phyloP scores from a whole-genome alignment of 805 yeast genomes.

The Saturnispora galanensis region DNA sequence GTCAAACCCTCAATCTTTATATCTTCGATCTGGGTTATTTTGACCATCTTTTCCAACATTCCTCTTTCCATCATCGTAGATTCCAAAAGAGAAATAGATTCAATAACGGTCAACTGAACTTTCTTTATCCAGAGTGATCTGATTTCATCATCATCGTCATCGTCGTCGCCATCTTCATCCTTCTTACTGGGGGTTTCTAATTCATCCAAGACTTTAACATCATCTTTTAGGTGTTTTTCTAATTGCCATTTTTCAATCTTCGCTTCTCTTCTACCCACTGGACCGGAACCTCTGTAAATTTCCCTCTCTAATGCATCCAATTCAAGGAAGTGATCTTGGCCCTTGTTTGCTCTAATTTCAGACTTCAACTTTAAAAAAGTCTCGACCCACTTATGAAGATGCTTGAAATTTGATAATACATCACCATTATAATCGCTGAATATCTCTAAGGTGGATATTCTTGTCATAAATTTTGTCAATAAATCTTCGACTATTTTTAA shows the following conservation, averaged over 20 bases:
- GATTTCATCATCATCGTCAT: slow-evolving; percentile 53
- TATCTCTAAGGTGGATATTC: neutral
- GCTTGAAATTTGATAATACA: slow-evolving; percentile 1
- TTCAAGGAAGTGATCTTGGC: slow-evolving; percentile 6
- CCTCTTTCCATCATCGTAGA: slow-evolving; percentile 55
- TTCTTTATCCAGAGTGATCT: slow-evolving; percentile 49
- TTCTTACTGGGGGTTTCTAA: slow-evolving; percentile 6
- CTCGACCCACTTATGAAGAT: slow-evolving; percentile 10
- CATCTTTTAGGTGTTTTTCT: slow-evolving; percentile 43
- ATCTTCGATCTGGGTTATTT: slow-evolving; percentile 12
- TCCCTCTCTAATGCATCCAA: slow-evolving; percentile 9
- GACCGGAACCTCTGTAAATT: slow-evolving; percentile 18
- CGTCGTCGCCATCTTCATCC: slow-evolving; percentile 27
- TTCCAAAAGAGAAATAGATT: slow-evolving; percentile 48
- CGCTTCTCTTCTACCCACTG: slow-evolving; percentile 48
- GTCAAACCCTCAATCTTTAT: slow-evolving; percentile 9
- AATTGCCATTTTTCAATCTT: slow-evolving; percentile 61
- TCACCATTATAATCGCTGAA: slow-evolving; percentile 1
- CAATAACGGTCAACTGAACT: slow-evolving; percentile 40
- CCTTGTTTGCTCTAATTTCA: slow-evolving; percentile 5
- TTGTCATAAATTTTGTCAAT: slow-evolving; percentile 1
- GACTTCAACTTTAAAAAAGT: slow-evolving; percentile 7
- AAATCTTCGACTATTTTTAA: slow-evolving; percentile 11
- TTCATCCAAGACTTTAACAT: slow-evolving; percentile 23
- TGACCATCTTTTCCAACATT: slow-evolving; percentile 37